phyloP scores from a whole-genome alignment of 192 early-diverging fungal species.

The Coemansia interrupta region DNA sequence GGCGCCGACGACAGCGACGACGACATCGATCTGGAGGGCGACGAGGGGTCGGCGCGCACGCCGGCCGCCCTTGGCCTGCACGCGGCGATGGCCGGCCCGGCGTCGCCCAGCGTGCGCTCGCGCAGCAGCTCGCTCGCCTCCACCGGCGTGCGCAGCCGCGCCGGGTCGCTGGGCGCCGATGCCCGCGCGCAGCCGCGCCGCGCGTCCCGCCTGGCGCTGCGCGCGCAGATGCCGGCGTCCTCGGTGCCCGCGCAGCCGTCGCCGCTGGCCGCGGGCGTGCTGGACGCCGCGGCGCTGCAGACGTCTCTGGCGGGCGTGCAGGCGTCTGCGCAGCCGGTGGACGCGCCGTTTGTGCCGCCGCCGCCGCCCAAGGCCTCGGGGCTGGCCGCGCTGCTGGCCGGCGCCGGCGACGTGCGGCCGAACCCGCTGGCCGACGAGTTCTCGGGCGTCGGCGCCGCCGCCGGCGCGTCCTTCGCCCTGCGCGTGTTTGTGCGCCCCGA shows the following conservation, averaged over 20 bases:
- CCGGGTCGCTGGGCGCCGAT: not conserved
- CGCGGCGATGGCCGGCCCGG: slow-evolving; percentile 11
- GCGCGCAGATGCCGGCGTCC: slow-evolving; percentile 16
- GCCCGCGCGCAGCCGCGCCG: not conserved
- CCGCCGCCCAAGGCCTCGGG: slow-evolving; percentile 51
- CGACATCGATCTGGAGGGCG: slow-evolving; percentile 63
- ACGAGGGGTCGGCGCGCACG: slow-evolving; percentile 55
- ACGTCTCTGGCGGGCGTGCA: too few species aligned
- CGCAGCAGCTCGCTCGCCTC: slow-evolving; percentile 7
- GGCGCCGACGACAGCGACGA: slow-evolving; percentile 60
- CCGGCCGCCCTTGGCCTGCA: slow-evolving; percentile 30
- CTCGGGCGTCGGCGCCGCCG: slow-evolving; percentile 57
- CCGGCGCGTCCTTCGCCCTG: slow-evolving; percentile 55
- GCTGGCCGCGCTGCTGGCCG: slow-evolving; percentile 60
- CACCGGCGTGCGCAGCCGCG: not conserved
- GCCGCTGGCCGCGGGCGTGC: slow-evolving; percentile 3
- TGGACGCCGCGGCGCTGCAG: too few species aligned
- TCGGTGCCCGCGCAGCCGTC: slow-evolving; percentile 12
- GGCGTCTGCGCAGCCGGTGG: not conserved
- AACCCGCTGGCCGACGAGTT: slow-evolving; percentile 73
- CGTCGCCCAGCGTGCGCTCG: slow-evolving; percentile 15
- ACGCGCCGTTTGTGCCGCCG: slow-evolving; percentile 32
- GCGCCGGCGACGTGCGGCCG: slow-evolving; percentile 56
- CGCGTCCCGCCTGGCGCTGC: slow-evolving; percentile 4
- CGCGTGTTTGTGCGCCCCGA: slow-evolving; percentile 19